These are phyloP conservation scores for Ceratobasidium sp. DNA, from an alignment of 1,284 basidiomycete species.

Conservation along the genomic window DNA sequence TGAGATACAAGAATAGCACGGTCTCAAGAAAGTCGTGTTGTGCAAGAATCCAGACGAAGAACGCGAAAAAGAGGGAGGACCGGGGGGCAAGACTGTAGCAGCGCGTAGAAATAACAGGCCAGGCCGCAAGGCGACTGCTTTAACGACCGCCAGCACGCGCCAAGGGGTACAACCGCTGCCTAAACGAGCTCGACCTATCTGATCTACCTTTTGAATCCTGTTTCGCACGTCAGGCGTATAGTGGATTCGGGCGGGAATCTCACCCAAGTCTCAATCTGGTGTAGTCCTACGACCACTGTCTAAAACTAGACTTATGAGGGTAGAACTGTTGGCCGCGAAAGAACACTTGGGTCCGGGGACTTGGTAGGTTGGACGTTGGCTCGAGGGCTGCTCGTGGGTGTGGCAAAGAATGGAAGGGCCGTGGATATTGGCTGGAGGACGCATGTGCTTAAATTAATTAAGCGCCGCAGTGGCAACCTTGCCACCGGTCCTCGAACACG, in stretches of 20 bases:
- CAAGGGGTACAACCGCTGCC: not conserved
- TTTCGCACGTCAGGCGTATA: not conserved
- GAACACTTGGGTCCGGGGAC: not conserved
- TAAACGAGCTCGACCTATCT: conserved; percentile 6
- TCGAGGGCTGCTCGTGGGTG: not conserved
- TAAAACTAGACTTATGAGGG: not conserved
- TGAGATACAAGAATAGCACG: no score
- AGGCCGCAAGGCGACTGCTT: conserved; percentile 12
- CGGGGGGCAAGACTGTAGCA: not conserved
- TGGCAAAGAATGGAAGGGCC: conserved; percentile 13
- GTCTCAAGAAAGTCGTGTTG: not conserved
- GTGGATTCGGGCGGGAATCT: conserved; percentile 15
- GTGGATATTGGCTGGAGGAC: not conserved
- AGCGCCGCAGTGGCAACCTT: conserved; percentile 6
- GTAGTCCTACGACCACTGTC: not conserved
- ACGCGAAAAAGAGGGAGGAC: not conserved
- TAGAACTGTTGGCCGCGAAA: not conserved
- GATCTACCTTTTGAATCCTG: not conserved
- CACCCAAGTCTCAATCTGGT: not conserved
- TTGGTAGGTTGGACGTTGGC: not conserved
- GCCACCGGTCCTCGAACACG: not conserved
- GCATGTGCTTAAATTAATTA: not conserved
- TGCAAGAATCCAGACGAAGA: not conserved
- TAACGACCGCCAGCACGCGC: conserved; percentile 6
- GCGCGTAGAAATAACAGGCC: not conserved